Percentiles rank a stretch among this genome's conserved stretches.
phyloP scores from a whole-genome alignment of 768 basidiomycete genomes.

The Scleroderma bovista region DNA sequence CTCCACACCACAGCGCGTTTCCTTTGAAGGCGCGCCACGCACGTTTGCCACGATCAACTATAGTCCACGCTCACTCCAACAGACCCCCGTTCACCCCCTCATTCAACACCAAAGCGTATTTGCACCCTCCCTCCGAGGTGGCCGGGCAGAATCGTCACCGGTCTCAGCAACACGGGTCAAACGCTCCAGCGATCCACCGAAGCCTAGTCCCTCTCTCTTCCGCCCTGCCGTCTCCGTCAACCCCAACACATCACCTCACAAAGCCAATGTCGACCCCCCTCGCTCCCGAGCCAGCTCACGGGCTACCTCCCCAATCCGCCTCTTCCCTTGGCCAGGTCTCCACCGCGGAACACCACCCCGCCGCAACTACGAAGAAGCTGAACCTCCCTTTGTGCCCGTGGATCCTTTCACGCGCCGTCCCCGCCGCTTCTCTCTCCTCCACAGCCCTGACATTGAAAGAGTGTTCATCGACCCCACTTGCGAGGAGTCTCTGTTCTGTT shows the following conservation, averaged over 20 bases:
- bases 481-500: conserved; percentile 17
- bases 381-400: conserved; percentile 53
- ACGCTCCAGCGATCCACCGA: conserved; percentile 6
- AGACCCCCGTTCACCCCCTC: conserved; percentile 28
- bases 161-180: conserved; percentile 5
- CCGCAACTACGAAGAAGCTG: conserved; percentile 30
- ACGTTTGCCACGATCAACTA: conserved; percentile 30
- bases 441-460: conserved; percentile 16
- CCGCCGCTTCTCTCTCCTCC: conserved; percentile 15
- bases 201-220: conserved; percentile 3
- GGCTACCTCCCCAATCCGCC: conserved; percentile 51
- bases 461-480: conserved; percentile 16
- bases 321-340: conserved; percentile 50
- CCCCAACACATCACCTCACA: conserved; percentile 9
- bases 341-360: conserved; percentile 31
- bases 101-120: conserved; percentile 10
- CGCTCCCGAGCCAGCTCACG: conserved; percentile 36
- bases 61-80: conserved; percentile 16
- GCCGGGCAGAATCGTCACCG: conserved; percentile 6
- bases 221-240: conserved; percentile 4
- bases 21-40: conserved; percentile 41
- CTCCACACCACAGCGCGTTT: conserved; percentile 47
- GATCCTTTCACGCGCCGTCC: conserved; percentile 41
- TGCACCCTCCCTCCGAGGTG: conserved; percentile 3
- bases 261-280: conserved; percentile 23